Base-by-base conservation (phyloP, 257 asterid genomes). In the Solanum etuberosum region DNA sequence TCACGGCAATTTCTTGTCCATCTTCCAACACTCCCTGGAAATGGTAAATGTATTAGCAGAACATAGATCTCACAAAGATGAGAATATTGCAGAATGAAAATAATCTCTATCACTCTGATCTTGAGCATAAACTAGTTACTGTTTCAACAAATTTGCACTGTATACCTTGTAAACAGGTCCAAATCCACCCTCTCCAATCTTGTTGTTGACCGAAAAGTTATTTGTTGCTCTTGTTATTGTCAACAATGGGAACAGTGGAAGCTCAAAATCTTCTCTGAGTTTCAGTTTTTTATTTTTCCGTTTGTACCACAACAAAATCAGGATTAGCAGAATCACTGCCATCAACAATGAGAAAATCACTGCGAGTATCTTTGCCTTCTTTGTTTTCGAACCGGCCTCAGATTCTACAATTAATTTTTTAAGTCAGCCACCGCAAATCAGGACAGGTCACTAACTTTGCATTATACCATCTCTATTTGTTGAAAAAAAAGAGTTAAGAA, bases 141-240 rank as follows among this genome's bases (percentile, higher is more conserved):
- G 7, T 29, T 31, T 29, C 27, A 34, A 48, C 32, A 48, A 29
- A 15, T 57, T 83, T 57, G 7, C 14, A 61, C 13, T 70, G 25
- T 15, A 42, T 88, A 90, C 92, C 90, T 88, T 90, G 54, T 90
- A 90, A 67, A 90, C 90, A 68, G 89, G 87, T 71, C 91, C 91
- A 78, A 80, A 89, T 34, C 91, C 91, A 68, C 91, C 91, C 86
- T 89, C 88, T 68, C 91, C 86, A 35, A 83, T 83, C 54, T 83
- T 83, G 57, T 83, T 83, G 76, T 83, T 34, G 57, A 83, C 5
- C 5, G 57, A 83, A 83, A 88, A 90, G 83, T 86, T 86, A 27
- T 80, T 82, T 3, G 92, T 90, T 48, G 90, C 89, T 37, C 87
- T 84, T 59, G 37, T 35, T 83, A 90, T 63, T 57, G 90, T 84